Conservation (phyloP, 2,329 filamentous ascomycete species). For the Monilinia polystroma region DNA sequence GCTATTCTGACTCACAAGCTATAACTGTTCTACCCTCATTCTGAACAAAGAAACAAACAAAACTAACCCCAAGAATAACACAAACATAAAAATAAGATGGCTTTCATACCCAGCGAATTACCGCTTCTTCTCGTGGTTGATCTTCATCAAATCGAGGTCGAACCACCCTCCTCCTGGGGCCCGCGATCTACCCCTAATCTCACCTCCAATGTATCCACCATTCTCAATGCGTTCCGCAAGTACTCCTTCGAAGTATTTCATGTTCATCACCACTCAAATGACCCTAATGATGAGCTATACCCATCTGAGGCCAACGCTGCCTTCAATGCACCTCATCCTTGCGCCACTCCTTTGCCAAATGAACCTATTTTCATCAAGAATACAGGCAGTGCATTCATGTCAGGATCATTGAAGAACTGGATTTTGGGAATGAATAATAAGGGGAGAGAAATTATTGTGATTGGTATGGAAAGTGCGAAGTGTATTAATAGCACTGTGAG, state of each 20-base stretch:
- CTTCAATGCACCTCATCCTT: slow-evolving; percentile 27
- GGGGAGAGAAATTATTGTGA: slow-evolving; percentile 28
- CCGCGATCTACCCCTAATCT: slow-evolving; percentile 33
- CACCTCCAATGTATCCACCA: slow-evolving; percentile 24
- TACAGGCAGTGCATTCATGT: slow-evolving; percentile 31
- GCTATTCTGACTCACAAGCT: slow-evolving; percentile 2
- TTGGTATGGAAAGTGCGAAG: slow-evolving; percentile 33
- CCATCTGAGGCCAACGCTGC: slow-evolving; percentile 23
- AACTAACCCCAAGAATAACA: neutral
- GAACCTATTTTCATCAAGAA: slow-evolving; percentile 31
- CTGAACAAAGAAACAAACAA: neutral
- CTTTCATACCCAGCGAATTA: neutral
- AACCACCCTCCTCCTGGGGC: slow-evolving; percentile 27
- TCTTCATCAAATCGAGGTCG: slow-evolving; percentile 31
- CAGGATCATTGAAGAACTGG: slow-evolving; percentile 13
- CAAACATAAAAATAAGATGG: neutral
- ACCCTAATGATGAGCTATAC: slow-evolving; percentile 25
- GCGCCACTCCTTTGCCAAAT: slow-evolving; percentile 23
- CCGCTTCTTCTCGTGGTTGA: slow-evolving; percentile 33
- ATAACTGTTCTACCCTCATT: neutral
- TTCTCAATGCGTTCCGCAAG: slow-evolving; percentile 30
- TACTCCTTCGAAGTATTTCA: slow-evolving; percentile 29
- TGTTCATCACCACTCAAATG: slow-evolving; percentile 30
- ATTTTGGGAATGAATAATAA: slow-evolving; percentile 10
- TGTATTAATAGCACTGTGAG: slow-evolving; percentile 33